phyloP scores from a whole-genome alignment of 208 protist species.

The Leptomonas seymouri region DNA sequence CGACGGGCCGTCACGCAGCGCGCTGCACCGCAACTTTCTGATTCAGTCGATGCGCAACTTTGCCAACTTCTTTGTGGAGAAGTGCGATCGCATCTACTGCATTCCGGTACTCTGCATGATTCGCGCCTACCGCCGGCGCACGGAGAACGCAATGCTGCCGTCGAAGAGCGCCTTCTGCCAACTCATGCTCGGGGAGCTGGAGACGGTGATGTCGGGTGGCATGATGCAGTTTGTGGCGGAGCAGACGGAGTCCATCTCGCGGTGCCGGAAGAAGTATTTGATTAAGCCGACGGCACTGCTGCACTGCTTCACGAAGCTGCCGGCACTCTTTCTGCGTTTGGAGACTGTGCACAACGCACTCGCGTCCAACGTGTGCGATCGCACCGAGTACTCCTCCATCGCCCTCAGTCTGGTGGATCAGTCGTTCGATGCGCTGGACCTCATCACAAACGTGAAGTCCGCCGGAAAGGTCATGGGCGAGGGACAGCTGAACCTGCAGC shows the following conservation, averaged over 20 bases:
- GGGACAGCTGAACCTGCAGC: slow-evolving; percentile 53
- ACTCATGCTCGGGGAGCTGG: slow-evolving; percentile 58
- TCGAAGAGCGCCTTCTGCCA: slow-evolving; percentile 73
- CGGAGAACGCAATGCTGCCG: slow-evolving; percentile 30
- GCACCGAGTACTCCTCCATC: slow-evolving; percentile 77
- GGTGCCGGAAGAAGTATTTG: slow-evolving; percentile 62
- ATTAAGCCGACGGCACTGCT: slow-evolving; percentile 79
- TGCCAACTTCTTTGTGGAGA: slow-evolving; percentile 58
- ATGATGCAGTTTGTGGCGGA: slow-evolving; percentile 81
- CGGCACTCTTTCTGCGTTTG: slow-evolving; percentile 69
- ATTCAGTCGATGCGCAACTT: slow-evolving; percentile 52
- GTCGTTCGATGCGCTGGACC: slow-evolving; percentile 79
- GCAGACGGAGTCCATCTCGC: slow-evolving; percentile 84
- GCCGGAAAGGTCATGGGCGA: slow-evolving; percentile 33
- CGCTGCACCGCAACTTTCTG: slow-evolving; percentile 53
- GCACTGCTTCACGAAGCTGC: slow-evolving; percentile 82
- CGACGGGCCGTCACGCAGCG: slow-evolving; percentile 7
- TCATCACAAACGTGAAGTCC: slow-evolving; percentile 66
- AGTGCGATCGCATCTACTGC: slow-evolving; percentile 85
- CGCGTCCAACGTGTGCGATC: slow-evolving; percentile 54
- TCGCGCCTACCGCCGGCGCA: slow-evolving; percentile 48
- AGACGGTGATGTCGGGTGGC: slow-evolving; percentile 52
- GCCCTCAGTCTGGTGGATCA: slow-evolving; percentile 78
- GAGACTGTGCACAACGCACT: slow-evolving; percentile 79
- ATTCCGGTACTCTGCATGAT: slow-evolving; percentile 83